Conservation (phyloP, 805 yeast genomes). For the Candida arabinofermentans region DNA sequence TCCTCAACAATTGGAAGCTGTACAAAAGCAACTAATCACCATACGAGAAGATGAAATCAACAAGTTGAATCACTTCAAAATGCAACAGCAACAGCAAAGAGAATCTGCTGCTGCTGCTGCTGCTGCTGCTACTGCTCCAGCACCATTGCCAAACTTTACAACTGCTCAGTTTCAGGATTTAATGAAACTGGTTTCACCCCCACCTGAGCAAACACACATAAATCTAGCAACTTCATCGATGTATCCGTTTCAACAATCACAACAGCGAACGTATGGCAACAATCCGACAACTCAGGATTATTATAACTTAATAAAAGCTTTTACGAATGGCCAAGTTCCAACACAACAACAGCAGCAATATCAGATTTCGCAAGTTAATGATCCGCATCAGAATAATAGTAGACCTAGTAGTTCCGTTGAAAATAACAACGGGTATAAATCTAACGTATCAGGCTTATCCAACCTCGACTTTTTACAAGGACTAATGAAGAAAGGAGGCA, state of each 20-base stretch:
- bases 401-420: neutral
- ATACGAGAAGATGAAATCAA: constrained; percentile 32
- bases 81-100: constrained; percentile 24
- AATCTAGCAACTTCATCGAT: constrained; percentile 1
- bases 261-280: neutral
- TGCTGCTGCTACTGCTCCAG: neutral
- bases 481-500: constrained; percentile 12
- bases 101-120: neutral
- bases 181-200: constrained; percentile 9
- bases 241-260: neutral
- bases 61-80: constrained; percentile 23
- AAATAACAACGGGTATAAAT: constrained; percentile 1
- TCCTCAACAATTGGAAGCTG: constrained; percentile 28
- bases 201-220: constrained; percentile 1
- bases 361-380: constrained; percentile 5
- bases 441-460: constrained; percentile 8
- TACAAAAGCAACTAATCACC: constrained; percentile 28
- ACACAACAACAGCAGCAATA: constrained; percentile 15
- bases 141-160: constrained; percentile 29
- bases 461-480: constrained; percentile 15
- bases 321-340: constrained; percentile 5
- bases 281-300: neutral
- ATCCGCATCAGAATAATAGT: constrained; percentile 9
- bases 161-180: constrained; percentile 30
- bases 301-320: neutral